Percentiles rank a stretch among this genome's conserved stretches.
Conservation (phyloP, 192 early-diverging fungal genomes). For the Funneliformis geosporum region DNA sequence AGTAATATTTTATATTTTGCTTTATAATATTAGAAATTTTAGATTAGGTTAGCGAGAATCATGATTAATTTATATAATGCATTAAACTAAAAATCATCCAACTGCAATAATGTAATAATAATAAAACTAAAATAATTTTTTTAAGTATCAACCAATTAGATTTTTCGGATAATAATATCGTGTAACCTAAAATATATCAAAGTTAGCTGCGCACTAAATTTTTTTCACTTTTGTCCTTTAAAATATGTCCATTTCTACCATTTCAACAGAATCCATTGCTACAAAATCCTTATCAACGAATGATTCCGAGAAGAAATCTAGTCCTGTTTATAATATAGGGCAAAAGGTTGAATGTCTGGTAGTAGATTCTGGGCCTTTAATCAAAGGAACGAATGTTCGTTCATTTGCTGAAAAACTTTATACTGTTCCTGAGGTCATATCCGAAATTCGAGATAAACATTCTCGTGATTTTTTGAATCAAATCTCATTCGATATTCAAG, state of each 20-base stretch:
- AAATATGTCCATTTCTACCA: not conserved
- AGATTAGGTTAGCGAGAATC: too few species aligned
- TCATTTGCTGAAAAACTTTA: constrained; percentile 72
- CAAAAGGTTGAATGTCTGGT: constrained; percentile 44
- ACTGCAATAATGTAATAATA: too few species aligned
- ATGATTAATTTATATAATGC: too few species aligned
- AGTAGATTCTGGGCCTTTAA: constrained; percentile 74
- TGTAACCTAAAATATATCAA: too few species aligned
- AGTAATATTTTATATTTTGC: too few species aligned
- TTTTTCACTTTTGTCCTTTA: not conserved
- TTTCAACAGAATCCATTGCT: not conserved
- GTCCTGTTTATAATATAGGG: not conserved
- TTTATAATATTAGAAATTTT: too few species aligned
- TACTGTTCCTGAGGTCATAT: constrained; percentile 85
- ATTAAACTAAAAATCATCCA: too few species aligned
- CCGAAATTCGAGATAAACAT: constrained; percentile 77
- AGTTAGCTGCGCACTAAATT: not conserved
- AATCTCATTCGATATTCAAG: constrained; percentile 65
- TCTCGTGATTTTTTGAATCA: constrained; percentile 61
- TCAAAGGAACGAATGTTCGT: constrained; percentile 63
- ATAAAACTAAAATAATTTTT: too few species aligned
- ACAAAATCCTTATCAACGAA: not conserved
- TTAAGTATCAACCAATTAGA: too few species aligned
- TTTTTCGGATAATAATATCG: too few species aligned
- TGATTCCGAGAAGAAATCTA: not conserved